Conservation (phyloP, 1,284 basidiomycete species). For the Sporisorium exsertum region DNA sequence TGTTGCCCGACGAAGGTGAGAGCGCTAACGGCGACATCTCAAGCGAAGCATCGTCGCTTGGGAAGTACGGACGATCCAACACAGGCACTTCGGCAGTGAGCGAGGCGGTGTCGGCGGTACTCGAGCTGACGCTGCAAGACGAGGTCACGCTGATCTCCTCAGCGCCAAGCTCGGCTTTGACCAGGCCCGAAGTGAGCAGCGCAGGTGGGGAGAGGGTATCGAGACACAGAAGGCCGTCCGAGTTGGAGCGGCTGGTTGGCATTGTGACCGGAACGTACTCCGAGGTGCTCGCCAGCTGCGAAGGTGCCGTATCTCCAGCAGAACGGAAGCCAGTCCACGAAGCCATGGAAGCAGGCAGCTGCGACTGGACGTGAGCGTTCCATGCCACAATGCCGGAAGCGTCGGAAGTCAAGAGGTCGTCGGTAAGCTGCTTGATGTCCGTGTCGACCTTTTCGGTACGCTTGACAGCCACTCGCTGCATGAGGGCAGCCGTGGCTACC, state of each 20-base stretch:
- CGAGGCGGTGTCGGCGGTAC: slow-evolving; percentile 17
- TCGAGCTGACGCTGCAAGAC: slow-evolving; percentile 36
- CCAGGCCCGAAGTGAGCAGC: slow-evolving; percentile 5
- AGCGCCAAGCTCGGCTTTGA: slow-evolving; percentile 5
- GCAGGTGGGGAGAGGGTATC: slow-evolving; percentile 31
- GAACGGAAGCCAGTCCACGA: slow-evolving; percentile 31
- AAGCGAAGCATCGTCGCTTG: background rate
- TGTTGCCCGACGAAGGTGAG: slow-evolving; percentile 16
- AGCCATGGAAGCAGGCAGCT: slow-evolving; percentile 25
- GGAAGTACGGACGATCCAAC: slow-evolving; percentile 29
- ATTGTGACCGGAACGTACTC: slow-evolving; percentile 14
- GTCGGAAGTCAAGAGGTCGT: slow-evolving; percentile 24
- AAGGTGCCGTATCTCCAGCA: background rate
- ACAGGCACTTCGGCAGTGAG: slow-evolving; percentile 14
- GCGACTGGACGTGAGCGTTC: slow-evolving; percentile 45
- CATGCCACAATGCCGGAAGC: slow-evolving; percentile 34
- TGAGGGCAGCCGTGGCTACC: slow-evolving; percentile 37
- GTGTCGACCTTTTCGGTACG: slow-evolving; percentile 34
- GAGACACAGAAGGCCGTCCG: slow-evolving; percentile 30
- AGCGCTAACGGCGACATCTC: slow-evolving; percentile 28
- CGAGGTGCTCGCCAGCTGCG: slow-evolving; percentile 6
- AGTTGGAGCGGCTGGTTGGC: slow-evolving; percentile 27
- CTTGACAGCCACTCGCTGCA: slow-evolving; percentile 37
- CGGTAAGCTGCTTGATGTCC: slow-evolving; percentile 32
- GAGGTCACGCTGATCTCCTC: slow-evolving; percentile 28